Evolutionary conservation across 2,329 filamentous ascomycete species (phyloP).

Genomic region (Fonsecaea monophora): DNA sequence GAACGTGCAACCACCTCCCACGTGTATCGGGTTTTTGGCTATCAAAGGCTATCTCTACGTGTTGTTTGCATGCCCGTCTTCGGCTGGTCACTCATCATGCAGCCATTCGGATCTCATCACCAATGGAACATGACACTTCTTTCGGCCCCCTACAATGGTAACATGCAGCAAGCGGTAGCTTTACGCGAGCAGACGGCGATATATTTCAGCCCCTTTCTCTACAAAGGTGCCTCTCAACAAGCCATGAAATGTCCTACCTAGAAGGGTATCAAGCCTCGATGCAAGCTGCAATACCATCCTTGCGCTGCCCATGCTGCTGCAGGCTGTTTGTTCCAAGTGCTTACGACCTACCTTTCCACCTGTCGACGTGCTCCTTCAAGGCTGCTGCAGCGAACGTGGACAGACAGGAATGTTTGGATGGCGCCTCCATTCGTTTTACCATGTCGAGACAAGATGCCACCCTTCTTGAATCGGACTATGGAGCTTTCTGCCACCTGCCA

Average conservation of each 20-base stretch:
- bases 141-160: neutral
- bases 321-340: conserved; percentile 7
- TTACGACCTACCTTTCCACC: conserved; percentile 3
- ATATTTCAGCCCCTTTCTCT: neutral
- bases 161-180: neutral
- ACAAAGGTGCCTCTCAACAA: neutral
- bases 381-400: neutral
- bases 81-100: neutral
- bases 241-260: neutral
- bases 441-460: neutral
- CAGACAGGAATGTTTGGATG: neutral
- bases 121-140: neutral
- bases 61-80: neutral
- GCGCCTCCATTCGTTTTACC: neutral
- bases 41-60: neutral
- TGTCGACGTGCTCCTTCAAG: neutral
- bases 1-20: neutral
- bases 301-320: neutral
- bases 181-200: neutral
- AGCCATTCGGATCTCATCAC: neutral
- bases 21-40: neutral
- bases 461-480: neutral
- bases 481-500: neutral
- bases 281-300: neutral
- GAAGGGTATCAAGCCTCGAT: neutral